Conservation (phyloP, 192 early-diverging fungal genomes). For the Chytriomyces confervae region DNA sequence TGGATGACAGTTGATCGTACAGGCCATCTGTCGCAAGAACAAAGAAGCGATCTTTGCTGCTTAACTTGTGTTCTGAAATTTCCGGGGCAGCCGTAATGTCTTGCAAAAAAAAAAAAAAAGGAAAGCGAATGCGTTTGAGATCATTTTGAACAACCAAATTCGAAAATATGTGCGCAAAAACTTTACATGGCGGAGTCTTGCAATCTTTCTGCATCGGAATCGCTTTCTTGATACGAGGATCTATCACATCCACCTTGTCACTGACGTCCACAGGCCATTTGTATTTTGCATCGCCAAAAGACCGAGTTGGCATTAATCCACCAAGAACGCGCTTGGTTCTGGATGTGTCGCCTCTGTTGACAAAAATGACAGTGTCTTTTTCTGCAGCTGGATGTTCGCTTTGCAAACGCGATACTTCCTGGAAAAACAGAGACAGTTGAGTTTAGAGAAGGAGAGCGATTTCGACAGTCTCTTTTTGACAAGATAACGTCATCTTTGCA, state of each 20-base stretch:
- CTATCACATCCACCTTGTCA: constrained; percentile 18
- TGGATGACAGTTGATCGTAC: constrained; percentile 50
- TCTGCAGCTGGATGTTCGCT: constrained; percentile 57
- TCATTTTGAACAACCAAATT: neutral
- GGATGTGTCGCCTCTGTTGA: neutral
- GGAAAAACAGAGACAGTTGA: constrained; percentile 25
- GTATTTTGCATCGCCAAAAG: constrained; percentile 58
- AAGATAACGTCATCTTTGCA: too few species aligned
- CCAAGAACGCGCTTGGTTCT: constrained; percentile 51
- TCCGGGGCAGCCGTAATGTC: constrained; percentile 61
- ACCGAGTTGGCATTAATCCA: constrained; percentile 57
- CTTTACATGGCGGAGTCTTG: constrained; percentile 9
- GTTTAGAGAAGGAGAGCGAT: too few species aligned
- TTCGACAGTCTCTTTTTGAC: too few species aligned
- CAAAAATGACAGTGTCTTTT: constrained; percentile 46
- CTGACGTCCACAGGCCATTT: constrained; percentile 49
- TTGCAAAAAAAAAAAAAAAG: constrained; percentile 48
- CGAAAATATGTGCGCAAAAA: constrained; percentile 21
- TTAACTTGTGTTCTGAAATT: constrained; percentile 46
- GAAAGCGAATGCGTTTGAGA: too few species aligned
- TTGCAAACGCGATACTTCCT: constrained; percentile 48
- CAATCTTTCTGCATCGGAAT: constrained; percentile 25
- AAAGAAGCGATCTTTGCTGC: constrained; percentile 49
- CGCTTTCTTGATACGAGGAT: constrained; percentile 1
- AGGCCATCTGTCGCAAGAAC: constrained; percentile 62